Evolutionary conservation across 306 rosid species (phyloP), one percentile per base, ranked within the genome.

Genomic region (Malus sylvestris): DNA sequence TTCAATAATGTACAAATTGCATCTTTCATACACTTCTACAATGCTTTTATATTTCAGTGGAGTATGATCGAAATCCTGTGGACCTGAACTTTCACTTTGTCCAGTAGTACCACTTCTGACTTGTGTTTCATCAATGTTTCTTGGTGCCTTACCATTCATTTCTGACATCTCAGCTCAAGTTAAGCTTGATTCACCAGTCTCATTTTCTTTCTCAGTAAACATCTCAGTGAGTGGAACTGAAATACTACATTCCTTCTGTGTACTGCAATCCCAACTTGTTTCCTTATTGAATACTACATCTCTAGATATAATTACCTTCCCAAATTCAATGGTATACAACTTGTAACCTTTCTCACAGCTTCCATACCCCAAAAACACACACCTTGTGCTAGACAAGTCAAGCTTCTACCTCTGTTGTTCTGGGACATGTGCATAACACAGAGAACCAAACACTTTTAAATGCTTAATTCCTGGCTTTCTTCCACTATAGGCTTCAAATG

Each of bases 401-500:
- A 58, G 3, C 2, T 58, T 58, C 0, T 58, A 16, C 10, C 30
- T 58, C 1, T 9, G 3, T 22, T 22, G 63, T 0, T 9, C 0
- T 22, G 30, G 30, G 4, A 58, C 4, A 20, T 58, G 30, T 3
- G 14, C 14, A n/a, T 22, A n/a, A 0, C 63, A 22, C 6, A 58
- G 12, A 8, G 30, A 58, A 22, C 63, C 16, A 58, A 58, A 22
- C 1, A 58, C 30, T 1, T 3, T 58, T 1, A 58, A 10, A 4
- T 58, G 63, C 6, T 58, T 58, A 9, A 4, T 4, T n/a, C 30
- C 30, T 35, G 49, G 67, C 20, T 55, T 68, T 2, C 22, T 22
- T 2, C 57, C 68, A 77, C 46, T 68, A 40, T 57, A 68, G 2
- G 23, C 80, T 6, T 77, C 68, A 25, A 53, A 77, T 8, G 61